Conservation (phyloP, 208 protist genomes). For the Zelonia costaricensis region DNA sequence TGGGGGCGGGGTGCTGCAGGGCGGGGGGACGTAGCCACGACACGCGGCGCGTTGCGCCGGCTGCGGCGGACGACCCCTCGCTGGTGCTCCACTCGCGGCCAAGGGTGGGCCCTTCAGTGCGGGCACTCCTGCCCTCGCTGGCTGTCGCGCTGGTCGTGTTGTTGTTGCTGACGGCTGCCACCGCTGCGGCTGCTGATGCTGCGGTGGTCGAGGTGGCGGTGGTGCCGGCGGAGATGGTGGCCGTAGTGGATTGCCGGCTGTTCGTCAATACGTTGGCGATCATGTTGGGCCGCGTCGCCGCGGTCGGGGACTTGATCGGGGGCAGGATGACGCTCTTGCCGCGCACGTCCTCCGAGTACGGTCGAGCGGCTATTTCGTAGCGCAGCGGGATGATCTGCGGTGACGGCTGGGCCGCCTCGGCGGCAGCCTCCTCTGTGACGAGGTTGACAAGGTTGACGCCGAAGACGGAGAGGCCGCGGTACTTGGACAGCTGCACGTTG, state of each 20-base stretch:
- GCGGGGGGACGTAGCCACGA: not conserved
- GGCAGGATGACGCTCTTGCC: slow-evolving; percentile 29
- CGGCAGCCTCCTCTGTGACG: slow-evolving; percentile 52
- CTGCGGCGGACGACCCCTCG: not conserved
- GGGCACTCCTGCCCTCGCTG: too few species aligned
- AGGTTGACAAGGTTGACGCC: slow-evolving; percentile 60
- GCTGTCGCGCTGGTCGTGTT: too few species aligned
- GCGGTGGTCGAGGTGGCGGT: too few species aligned
- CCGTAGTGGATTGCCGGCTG: too few species aligned
- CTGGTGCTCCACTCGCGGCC: too few species aligned
- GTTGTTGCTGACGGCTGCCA: too few species aligned
- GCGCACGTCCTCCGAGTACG: slow-evolving; percentile 31
- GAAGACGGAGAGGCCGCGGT: slow-evolving; percentile 55
- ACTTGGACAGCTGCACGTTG: slow-evolving; percentile 53
- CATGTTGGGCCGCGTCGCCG: too few species aligned
- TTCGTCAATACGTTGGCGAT: too few species aligned
- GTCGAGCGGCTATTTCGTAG: slow-evolving; percentile 43
- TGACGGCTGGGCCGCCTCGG: slow-evolving; percentile 26
- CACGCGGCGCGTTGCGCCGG: slow-evolving; percentile 11
- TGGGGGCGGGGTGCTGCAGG: not conserved
- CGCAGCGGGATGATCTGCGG: slow-evolving; percentile 53
- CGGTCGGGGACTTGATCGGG: slow-evolving; percentile 6
- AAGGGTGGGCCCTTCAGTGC: too few species aligned
- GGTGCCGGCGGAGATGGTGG: too few species aligned
- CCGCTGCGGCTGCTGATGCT: too few species aligned